Base-by-base conservation (phyloP, 129 eudicot species). In the Escallonia rubra region DNA sequence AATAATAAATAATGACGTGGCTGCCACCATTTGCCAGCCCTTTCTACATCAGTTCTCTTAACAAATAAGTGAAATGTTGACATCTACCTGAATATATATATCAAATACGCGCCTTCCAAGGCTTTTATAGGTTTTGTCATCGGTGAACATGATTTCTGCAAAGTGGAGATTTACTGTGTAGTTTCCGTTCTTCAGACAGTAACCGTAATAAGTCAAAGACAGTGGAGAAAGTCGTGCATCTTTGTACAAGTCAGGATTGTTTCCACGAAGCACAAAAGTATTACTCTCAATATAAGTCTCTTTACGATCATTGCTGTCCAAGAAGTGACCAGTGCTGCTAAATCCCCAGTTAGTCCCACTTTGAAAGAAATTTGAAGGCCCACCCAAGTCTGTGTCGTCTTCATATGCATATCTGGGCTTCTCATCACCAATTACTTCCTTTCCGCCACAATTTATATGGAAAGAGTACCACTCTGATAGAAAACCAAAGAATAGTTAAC, bases 261-360 rank as follows among this genome's bases (percentile, higher is more conserved):
- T 62, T 15, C 76, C 71, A 7, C 55, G 13, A 4, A 78, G 66
- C 5, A 8, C 47, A 6, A 75, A 70, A 14, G 10, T 61, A 48
- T 57, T 65, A 3, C 23, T 0, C 75, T 51, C 56, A 43, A 47
- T 53, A 52, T 16, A 74, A 8, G 72, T 61, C 12, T 78, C 62
- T 41, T 0, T 52, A n/a, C 45, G 38, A 10, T 15, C 44, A 10
- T 65, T 64, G 58, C 74, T 73, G 34, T 78, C 75, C 69, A 78
- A 5, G 79, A 82, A 78, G 66, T 62, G 54, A 14, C 87, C 87
- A 0, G 87, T 82, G 76, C 83, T 82, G 63, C 87, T 82, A 57
- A 74, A 74, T 65, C 75, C 87, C 87, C 50, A 46, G 50, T 46
- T 46, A 5, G 50, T 46, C 10, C 50, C 10, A 5, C 50, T 46